These are phyloP conservation scores for Cutaneotrichosporon mucoides DNA, from an alignment of 1,284 basidiomycete genomes.

Conservation along the genomic window DNA sequence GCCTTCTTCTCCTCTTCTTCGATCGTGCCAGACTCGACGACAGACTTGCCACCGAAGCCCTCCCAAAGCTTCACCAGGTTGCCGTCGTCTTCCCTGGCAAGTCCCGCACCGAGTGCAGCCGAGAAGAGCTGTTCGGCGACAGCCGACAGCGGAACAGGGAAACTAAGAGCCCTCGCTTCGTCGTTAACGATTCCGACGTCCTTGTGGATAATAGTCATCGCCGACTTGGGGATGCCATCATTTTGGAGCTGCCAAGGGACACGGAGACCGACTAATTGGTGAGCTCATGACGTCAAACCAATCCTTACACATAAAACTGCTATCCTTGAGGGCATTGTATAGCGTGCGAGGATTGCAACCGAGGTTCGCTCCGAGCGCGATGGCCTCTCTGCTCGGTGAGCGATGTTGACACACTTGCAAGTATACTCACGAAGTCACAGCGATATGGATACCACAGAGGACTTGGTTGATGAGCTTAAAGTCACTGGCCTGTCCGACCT, in stretches of 20 bases:
- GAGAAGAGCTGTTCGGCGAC: constrained; percentile 40
- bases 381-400: constrained; percentile 31
- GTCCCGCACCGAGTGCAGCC: constrained; percentile 32
- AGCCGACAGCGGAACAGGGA: constrained; percentile 35
- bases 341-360: constrained; percentile 41
- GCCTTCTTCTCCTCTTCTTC: constrained; percentile 30
- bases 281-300: neutral
- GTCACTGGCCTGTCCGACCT: constrained; percentile 33
- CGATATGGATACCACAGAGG: constrained; percentile 38
- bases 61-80: constrained; percentile 39
- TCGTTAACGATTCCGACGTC: constrained; percentile 44
- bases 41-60: constrained; percentile 29
- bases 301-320: constrained; percentile 47
- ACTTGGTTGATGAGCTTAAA: constrained; percentile 47
- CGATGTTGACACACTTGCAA: no score
- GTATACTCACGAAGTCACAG: constrained; percentile 22
- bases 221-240: constrained; percentile 36
- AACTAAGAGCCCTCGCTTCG: constrained; percentile 29
- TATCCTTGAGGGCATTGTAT: constrained; percentile 35
- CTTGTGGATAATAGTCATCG: constrained; percentile 42
- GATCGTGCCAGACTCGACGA: constrained; percentile 26
- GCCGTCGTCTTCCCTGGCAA: constrained; percentile 33
- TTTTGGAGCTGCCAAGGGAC: constrained; percentile 36
- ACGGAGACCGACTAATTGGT: constrained; percentile 31
- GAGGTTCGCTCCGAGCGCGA: constrained; percentile 41